Evolutionary conservation across 2,329 filamentous ascomycete species (phyloP).

Genomic region (Venturia asperata): DNA sequence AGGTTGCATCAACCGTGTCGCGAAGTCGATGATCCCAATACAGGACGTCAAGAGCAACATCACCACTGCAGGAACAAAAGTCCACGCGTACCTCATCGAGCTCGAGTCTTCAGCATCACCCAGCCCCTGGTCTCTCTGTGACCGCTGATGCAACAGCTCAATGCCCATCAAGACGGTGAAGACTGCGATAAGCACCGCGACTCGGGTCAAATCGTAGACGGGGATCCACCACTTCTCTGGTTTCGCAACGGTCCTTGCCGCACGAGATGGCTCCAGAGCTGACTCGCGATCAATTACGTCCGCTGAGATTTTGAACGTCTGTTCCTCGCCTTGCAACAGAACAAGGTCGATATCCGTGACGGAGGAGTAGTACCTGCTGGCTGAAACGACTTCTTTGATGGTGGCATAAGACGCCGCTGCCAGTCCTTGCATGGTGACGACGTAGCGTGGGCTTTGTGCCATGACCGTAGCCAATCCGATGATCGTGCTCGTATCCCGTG

Average conservation of each 20-base stretch:
- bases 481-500: slow-evolving; percentile 14
- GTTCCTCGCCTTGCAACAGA: neutral
- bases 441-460: neutral
- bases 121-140: slow-evolving; percentile 2
- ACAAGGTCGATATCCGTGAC: neutral
- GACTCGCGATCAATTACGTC: neutral
- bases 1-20: slow-evolving; percentile 12
- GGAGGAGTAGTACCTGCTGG: slow-evolving; percentile 2
- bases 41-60: neutral
- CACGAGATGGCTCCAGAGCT: neutral
- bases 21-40: neutral
- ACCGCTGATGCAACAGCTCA: slow-evolving; percentile 13
- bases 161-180: slow-evolving; percentile 11
- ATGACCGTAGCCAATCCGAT: slow-evolving; percentile 11
- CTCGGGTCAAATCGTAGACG: neutral
- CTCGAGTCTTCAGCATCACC: neutral
- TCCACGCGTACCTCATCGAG: neutral
- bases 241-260: neutral
- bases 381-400: neutral
- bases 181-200: neutral
- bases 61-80: slow-evolving; percentile 5
- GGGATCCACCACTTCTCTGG: slow-evolving; percentile 16
- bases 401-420: neutral
- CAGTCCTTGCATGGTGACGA: neutral
- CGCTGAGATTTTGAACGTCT: neutral